Base-by-base conservation (phyloP, 495 filamentous ascomycete species). In the Aspergillus biplanus region DNA sequence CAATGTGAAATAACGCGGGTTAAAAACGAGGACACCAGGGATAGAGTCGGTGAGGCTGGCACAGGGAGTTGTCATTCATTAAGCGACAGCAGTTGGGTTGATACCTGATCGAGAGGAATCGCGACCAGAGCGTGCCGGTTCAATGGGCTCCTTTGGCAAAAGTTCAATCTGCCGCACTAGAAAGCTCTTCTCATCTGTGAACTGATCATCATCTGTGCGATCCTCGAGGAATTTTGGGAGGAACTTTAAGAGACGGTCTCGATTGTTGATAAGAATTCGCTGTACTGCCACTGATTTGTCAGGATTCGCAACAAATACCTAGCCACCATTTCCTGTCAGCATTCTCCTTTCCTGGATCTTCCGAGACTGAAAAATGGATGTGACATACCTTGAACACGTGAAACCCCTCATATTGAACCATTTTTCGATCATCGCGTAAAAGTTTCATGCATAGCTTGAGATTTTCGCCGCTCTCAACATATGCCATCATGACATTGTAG, bases 341-440 rank as follows among this genome's bases (percentile, higher is more conserved):
- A 58, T 46, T 48, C 49, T 53, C 34, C 21, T 21, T 27, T n/a
- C 0, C 35, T 33, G 4, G 53, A 12, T 18, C 52, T 33, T 32
- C 6, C 52, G 7, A 21, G 21, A 35, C n/a, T 27, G 33, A 11
- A 32, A 49, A 31, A 39, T 15, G 15, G 8, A 12, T 39, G 27
- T 27, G 21, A n/a, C 77, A 66, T 79, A 90, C 89, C 83, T 99
- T 99, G 81, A 99, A 99, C 39, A 99, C 94, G 75, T 99, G 96
- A 75, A 99, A 99, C 31, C 92, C 94, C 76, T 99, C 96, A 71
- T 98, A 99, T 72, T 97, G 93, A 55, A 99, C 95, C 92, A 98
- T 99, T 73, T 95, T 93, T 67, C 93, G 86, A 72, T 98, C 94
- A 75, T 97, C 94, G 53, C 90, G 85, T 58, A 99, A 78, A 56